phyloP scores from a whole-genome alignment of 306 rosid genomes.

The Vachellia collinsii region DNA sequence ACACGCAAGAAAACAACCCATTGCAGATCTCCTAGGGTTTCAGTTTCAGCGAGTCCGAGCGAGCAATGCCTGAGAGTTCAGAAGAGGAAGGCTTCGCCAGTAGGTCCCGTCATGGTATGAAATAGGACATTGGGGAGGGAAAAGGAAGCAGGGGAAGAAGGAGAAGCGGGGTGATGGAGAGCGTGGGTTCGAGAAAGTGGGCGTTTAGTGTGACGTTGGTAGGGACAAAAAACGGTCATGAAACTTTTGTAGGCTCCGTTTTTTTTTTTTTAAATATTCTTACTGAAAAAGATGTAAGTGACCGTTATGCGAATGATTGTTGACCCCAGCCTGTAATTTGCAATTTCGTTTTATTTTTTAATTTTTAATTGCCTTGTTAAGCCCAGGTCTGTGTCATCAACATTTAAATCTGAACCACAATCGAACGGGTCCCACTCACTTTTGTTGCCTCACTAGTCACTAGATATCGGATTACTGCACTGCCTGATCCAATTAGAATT shows the following conservation, averaged over 20 bases:
- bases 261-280: not conserved
- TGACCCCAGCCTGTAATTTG: slow-evolving; percentile 53
- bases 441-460: not conserved
- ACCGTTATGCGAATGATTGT: slow-evolving; percentile 56
- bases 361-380: not conserved
- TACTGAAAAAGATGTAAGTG: slow-evolving; percentile 40
- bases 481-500: not conserved
- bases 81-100: not conserved
- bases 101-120: slow-evolving; percentile 28
- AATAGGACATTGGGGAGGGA: not conserved
- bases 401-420: not conserved
- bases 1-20: slow-evolving; percentile 85
- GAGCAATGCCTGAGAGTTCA: slow-evolving; percentile 26
- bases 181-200: not conserved
- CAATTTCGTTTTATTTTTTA: slow-evolving; percentile 8
- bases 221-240: slow-evolving; percentile 18
- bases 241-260: not conserved
- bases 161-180: not conserved
- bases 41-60: slow-evolving; percentile 8
- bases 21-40: slow-evolving; percentile 37
- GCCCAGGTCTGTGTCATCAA: not conserved
- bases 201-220: not conserved
- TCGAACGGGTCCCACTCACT: not conserved
- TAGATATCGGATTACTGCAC: not conserved
- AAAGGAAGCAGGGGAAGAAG: not conserved